Evolutionary conservation across 2,329 filamentous ascomycete genomes (phyloP).

Genomic region (Herpomyces periplanetae): DNA sequence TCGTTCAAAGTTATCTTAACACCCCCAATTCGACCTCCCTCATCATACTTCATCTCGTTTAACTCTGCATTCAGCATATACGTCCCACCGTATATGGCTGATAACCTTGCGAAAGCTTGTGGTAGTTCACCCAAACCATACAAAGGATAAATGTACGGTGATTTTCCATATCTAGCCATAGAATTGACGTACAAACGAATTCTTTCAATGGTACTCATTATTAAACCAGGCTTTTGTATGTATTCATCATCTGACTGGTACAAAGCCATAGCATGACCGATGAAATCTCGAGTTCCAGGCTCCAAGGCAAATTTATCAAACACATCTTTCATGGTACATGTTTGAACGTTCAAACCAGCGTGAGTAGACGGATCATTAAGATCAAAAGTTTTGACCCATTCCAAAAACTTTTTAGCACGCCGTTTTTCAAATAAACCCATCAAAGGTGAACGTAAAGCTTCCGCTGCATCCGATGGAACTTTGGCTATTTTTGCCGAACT

Average conservation of each 20-base stretch:
- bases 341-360: slow-evolving; percentile 56
- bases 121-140: slow-evolving; percentile 91
- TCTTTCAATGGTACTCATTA: slow-evolving; percentile 52
- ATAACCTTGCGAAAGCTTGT: slow-evolving; percentile 82
- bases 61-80: slow-evolving; percentile 96
- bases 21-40: slow-evolving; percentile 45
- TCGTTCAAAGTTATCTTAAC: slow-evolving; percentile 94
- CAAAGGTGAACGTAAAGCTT: slow-evolving; percentile 61
- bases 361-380: slow-evolving; percentile 42
- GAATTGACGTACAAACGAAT: slow-evolving; percentile 92
- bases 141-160: slow-evolving; percentile 92
- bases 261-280: slow-evolving; percentile 90
- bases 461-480: slow-evolving; percentile 63
- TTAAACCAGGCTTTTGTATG: slow-evolving; percentile 26
- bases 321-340: slow-evolving; percentile 77
- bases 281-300: slow-evolving; percentile 56
- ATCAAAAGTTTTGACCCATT: slow-evolving; percentile 71
- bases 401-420: slow-evolving; percentile 75
- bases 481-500: slow-evolving; percentile 69
- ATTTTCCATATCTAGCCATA: slow-evolving; percentile 87
- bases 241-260: slow-evolving; percentile 73
- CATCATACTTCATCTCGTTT: slow-evolving; percentile 57
- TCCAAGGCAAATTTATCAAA: slow-evolving; percentile 95
- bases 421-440: slow-evolving; percentile 97
- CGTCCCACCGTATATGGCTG: slow-evolving; percentile 88